A percentile compares a stretch with the other conserved stretches of the same genome.
These are phyloP conservation scores for Lactifluus volemus DNA, from an alignment of 768 basidiomycete genomes.

Conservation along the genomic window DNA sequence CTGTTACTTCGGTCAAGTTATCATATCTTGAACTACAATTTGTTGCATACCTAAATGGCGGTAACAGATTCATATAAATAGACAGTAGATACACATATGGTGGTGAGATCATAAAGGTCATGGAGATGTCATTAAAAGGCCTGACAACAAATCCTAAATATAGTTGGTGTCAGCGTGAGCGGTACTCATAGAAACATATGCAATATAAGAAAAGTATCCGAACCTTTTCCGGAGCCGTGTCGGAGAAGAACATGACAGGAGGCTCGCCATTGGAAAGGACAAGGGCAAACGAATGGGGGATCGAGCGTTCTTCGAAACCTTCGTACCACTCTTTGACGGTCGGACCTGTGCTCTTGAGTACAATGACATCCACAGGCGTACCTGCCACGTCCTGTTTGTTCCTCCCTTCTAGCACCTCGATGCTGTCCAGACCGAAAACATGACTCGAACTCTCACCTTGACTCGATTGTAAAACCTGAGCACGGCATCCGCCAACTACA, in stretches of 20 bases:
- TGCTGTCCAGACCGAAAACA: no score
- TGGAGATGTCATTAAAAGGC: constrained; percentile 14
- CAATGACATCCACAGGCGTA: constrained; percentile 7
- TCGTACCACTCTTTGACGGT: constrained; percentile 16
- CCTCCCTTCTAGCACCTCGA: not conserved
- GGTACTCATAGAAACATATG: not conserved
- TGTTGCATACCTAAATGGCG: no score
- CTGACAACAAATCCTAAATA: constrained; percentile 5
- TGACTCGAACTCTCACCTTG: constrained; percentile 1
- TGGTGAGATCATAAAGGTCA: not conserved
- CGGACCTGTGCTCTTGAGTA: not conserved
- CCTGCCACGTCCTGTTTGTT: not conserved
- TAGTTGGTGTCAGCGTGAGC: not conserved
- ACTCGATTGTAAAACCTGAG: constrained; percentile 9
- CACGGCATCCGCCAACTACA: constrained; percentile 9
- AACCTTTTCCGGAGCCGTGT: constrained; percentile 14
- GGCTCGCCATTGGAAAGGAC: constrained; percentile 5
- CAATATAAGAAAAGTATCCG: not conserved
- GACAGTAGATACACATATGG: not conserved
- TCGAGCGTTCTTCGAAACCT: constrained; percentile 17
- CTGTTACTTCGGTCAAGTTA: no score
- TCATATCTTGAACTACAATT: no score
- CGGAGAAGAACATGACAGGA: constrained; percentile 11
- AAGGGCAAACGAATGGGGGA: constrained; percentile 16
- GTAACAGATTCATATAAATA: not conserved